A percentile compares a stretch with the other conserved stretches of the same genome.
Conservation (phyloP, 305 asterid genomes). For the Nicotiana rustica region DNA sequence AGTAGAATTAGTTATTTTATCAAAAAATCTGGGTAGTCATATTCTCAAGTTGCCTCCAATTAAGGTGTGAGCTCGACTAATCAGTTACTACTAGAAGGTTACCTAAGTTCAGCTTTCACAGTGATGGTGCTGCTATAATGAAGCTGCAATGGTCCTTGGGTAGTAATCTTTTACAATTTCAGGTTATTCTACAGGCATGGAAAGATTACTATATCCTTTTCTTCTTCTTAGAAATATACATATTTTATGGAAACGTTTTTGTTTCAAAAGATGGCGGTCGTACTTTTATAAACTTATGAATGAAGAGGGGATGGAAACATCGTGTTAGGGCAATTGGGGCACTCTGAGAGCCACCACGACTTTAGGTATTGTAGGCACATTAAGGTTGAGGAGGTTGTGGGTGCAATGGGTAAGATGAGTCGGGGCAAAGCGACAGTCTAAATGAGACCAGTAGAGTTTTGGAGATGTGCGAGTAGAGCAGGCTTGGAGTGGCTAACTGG, state of each 20-base stretch:
- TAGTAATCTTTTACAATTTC: slow-evolving; percentile 24
- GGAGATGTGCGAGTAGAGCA: no score
- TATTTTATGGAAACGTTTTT: slow-evolving; percentile 2
- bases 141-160: not conserved
- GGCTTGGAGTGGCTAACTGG: no score
- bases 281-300: no score
- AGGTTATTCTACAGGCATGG: slow-evolving; percentile 10
- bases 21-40: slow-evolving; percentile 15
- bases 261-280: slow-evolving; percentile 23
- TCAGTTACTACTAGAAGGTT: not conserved
- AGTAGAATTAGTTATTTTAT: not conserved
- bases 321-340: no score
- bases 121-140: not conserved
- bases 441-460: no score
- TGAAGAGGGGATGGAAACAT: no score
- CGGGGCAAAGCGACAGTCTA: no score
- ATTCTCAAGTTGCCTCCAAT: slow-evolving; percentile 28
- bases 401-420: no score
- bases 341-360: no score
- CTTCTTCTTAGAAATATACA: slow-evolving; percentile 9
- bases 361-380: no score
- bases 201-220: not conserved
- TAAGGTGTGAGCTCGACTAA: slow-evolving; percentile 20
- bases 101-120: not conserved
- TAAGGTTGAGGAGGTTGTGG: no score